Conservation (phyloP, 495 filamentous ascomycete species). For the Eremomyces bilateralis region DNA sequence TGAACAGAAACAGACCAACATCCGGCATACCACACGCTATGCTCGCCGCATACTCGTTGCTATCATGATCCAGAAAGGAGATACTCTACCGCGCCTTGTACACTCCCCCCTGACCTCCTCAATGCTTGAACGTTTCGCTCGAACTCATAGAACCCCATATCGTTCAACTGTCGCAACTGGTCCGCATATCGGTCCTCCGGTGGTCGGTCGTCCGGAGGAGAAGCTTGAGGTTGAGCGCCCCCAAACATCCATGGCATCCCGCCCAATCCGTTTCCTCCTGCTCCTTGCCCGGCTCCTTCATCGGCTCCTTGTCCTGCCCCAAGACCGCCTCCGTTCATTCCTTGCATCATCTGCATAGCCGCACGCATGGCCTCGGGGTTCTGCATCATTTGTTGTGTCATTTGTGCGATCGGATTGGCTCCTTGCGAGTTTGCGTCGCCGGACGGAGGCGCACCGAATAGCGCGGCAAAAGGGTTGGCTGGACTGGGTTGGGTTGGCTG, state of each 20-base stretch:
- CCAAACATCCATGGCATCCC: slow-evolving; percentile 5
- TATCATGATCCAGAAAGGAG: no score
- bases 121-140: slow-evolving; percentile 79
- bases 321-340: no score
- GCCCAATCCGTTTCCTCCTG: no score
- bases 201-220: slow-evolving; percentile 46
- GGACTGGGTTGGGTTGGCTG: not conserved
- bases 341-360: slow-evolving; percentile 27
- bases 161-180: slow-evolving; percentile 83
- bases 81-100: slow-evolving; percentile 85
- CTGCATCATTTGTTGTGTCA: slow-evolving; percentile 21
- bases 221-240: slow-evolving; percentile 17
- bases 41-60: no score
- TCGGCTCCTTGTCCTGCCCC: no score
- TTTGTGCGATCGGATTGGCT: slow-evolving; percentile 21
- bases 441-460: slow-evolving; percentile 29
- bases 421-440: slow-evolving; percentile 12
- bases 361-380: slow-evolving; percentile 20
- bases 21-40: no score
- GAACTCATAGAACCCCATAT: slow-evolving; percentile 98
- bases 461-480: slow-evolving; percentile 1
- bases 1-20: no score
- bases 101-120: slow-evolving; percentile 74
- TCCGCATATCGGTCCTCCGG: slow-evolving; percentile 85
- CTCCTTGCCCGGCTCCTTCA: no score